Conservation (phyloP, 345 rosid species). For the Tarenaya hassleriana region DNA sequence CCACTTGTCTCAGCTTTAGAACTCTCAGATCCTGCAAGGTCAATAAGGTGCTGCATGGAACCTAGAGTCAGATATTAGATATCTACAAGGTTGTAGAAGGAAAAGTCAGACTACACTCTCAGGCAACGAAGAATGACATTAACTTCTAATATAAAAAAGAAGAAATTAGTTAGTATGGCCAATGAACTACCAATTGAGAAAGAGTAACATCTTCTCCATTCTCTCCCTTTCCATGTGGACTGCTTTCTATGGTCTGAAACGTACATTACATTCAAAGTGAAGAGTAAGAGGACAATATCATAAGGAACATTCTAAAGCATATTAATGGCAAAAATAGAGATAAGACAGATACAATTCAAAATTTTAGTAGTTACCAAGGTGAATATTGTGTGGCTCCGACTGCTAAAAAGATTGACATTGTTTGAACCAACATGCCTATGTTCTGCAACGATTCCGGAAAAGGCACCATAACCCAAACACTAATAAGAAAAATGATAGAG, state of each 20-base stretch:
- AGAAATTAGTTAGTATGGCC: constrained; percentile 20
- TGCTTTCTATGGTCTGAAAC: constrained; percentile 97
- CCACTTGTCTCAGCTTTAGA: constrained; percentile 98
- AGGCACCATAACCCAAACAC: constrained; percentile 8
- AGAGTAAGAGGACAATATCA: neutral
- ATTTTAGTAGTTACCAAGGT: constrained; percentile 51
- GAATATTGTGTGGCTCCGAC: constrained; percentile 95
- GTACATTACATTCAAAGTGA: constrained; percentile 6
- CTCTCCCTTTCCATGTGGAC: constrained; percentile 86
- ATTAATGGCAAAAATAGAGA: constrained; percentile 1
- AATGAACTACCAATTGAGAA: constrained; percentile 77
- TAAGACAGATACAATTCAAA: constrained; percentile 10
- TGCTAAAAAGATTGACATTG: constrained; percentile 89
- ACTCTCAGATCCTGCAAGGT: constrained; percentile 99
- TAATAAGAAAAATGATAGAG: constrained; percentile 3
- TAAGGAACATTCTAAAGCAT: constrained; percentile 17
- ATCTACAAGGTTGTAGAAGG: constrained; percentile 15
- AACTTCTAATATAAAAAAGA: constrained; percentile 16
- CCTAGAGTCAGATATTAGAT: constrained; percentile 16
- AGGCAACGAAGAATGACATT: constrained; percentile 15
- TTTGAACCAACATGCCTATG: constrained; percentile 95
- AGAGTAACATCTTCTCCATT: constrained; percentile 83
- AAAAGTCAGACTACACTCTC: constrained; percentile 5
- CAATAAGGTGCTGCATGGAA: constrained; percentile 78
- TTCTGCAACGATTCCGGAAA: constrained; percentile 37